A percentile compares a stretch with the other conserved stretches of the same genome.
Conservation (phyloP, 2,329 filamentous ascomycete species). For the Trichophyton benhamiae region DNA sequence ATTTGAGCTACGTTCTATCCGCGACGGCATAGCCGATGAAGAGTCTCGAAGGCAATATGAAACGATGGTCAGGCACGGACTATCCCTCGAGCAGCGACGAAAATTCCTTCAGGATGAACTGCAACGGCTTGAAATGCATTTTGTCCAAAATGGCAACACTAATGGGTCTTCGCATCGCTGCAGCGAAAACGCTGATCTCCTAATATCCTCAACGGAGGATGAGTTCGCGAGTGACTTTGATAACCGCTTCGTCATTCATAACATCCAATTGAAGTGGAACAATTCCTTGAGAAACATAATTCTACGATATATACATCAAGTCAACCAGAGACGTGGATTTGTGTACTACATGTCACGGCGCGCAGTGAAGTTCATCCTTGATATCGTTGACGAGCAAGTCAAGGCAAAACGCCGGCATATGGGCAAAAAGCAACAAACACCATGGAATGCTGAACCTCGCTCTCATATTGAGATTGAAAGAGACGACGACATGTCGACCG, state of each 20-base stretch:
- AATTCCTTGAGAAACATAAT: conserved; percentile 93
- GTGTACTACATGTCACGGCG: conserved; percentile 94
- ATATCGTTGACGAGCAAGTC: conserved; percentile 89
- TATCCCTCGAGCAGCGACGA: conserved; percentile 45
- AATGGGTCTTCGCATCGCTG: conserved; percentile 38
- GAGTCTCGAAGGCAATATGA: conserved; percentile 34
- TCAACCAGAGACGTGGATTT: conserved; percentile 87
- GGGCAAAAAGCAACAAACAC: conserved; percentile 13
- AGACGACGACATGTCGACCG: conserved; percentile 55
- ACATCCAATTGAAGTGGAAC: conserved; percentile 96
- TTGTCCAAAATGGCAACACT: conserved; percentile 6
- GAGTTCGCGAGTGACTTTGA: conserved; percentile 93
- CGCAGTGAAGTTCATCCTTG: conserved; percentile 93
- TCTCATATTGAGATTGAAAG: conserved; percentile 27
- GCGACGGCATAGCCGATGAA: conserved; percentile 41
- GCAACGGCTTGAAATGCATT: conserved; percentile 36
- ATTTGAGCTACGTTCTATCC: conserved; percentile 52
- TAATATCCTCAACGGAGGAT: conserved; percentile 45
- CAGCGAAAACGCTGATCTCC: conserved; percentile 42
- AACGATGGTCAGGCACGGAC: conserved; percentile 43
- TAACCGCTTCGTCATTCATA: conserved; percentile 96
- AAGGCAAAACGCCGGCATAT: conserved; percentile 48
- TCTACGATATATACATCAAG: conserved; percentile 91
- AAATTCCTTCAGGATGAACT: conserved; percentile 48
- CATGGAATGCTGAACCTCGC: neutral